phyloP scores from a whole-genome alignment of 352 stramenopile genomes.

The Poterioochromonas sp. region DNA sequence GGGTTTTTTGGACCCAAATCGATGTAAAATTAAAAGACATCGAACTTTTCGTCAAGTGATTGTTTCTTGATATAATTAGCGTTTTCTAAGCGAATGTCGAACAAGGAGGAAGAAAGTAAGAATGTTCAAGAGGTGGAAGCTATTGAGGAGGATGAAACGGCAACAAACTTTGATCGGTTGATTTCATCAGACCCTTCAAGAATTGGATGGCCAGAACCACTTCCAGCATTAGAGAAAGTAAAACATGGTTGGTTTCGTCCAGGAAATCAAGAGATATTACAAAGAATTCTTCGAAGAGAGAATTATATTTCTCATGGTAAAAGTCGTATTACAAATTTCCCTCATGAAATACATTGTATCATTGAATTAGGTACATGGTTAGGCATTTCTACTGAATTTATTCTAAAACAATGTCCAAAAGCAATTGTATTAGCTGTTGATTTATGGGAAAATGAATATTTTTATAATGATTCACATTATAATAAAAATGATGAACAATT shows the following conservation, averaged over 20 bases:
- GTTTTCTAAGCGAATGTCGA: no score
- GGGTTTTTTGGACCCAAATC: no score
- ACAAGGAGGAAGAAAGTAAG: no score
- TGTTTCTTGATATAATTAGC: no score
- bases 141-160: no score
- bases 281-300: no score
- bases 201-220: not conserved
- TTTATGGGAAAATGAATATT: slow-evolving; percentile 36
- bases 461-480: slow-evolving; percentile 38
- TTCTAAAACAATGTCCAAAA: slow-evolving; percentile 27
- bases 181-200: no score
- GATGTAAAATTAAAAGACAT: no score
- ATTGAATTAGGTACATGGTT: slow-evolving; percentile 41
- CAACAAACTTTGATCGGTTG: no score
- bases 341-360: slow-evolving; percentile 32
- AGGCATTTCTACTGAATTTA: slow-evolving; percentile 33
- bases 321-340: not conserved
- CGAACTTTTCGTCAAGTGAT: no score
- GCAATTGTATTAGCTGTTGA: slow-evolving; percentile 40
- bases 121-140: no score
- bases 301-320: slow-evolving; percentile 1
- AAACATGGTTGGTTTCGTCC: slow-evolving; percentile 1
- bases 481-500: slow-evolving; percentile 32
- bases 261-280: not conserved
- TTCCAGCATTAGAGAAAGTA: not conserved